A percentile compares a stretch with the other conserved stretches of the same genome.
Evolutionary conservation across 179 eudicot species (phyloP).

Genomic region (Dionaea muscipula): DNA sequence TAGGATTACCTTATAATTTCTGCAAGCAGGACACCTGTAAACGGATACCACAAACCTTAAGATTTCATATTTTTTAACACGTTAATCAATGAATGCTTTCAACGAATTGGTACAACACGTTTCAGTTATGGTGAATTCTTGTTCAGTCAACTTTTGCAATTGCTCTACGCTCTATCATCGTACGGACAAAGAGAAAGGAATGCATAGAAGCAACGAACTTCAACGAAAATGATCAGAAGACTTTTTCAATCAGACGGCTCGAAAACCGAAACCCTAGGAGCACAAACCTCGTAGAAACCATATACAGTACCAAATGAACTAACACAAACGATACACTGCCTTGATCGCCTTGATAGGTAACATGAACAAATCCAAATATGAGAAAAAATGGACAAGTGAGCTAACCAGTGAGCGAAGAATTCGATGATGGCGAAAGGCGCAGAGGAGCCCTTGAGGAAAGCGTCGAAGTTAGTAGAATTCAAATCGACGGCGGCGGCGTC

Average conservation of each 20-base stretch:
- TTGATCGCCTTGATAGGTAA: background rate
- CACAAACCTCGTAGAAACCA: too few relatives aligned
- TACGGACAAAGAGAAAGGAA: too few relatives aligned
- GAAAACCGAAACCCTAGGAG: too few relatives aligned
- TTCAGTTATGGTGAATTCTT: too few relatives aligned
- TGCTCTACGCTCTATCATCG: too few relatives aligned
- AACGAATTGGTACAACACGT: background rate
- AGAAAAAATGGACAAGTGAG: background rate
- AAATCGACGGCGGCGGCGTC: conserved; percentile 50
- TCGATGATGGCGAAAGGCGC: conserved; percentile 62
- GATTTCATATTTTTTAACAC: background rate
- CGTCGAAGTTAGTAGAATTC: conserved; percentile 58
- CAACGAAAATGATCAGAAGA: too few relatives aligned
- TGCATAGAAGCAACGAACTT: too few relatives aligned
- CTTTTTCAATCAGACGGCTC: too few relatives aligned
- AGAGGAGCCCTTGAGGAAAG: conserved; percentile 53
- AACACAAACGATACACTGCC: background rate
- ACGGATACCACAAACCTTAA: conserved; percentile 8
- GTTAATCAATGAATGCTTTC: background rate
- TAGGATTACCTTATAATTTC: conserved; percentile 72
- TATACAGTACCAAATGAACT: background rate
- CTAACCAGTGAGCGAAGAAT: conserved; percentile 85
- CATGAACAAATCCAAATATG: background rate
- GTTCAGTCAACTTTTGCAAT: too few relatives aligned
- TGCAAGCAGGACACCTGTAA: conserved; percentile 97